Evolutionary conservation across 1,284 basidiomycete species (phyloP).

Genomic region (Ganoderma lucidum): DNA sequence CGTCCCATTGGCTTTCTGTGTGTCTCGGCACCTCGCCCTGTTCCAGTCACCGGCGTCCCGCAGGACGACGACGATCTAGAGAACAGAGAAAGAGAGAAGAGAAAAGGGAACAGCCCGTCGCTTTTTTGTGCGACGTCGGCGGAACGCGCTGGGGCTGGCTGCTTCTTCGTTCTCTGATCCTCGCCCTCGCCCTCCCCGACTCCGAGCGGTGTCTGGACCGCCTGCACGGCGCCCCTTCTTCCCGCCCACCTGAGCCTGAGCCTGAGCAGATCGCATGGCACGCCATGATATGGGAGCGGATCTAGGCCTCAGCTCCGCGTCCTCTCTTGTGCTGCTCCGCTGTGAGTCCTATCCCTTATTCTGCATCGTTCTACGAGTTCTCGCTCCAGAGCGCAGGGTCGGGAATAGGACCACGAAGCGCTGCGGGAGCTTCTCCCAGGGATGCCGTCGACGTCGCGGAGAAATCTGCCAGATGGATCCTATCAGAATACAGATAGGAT

Average conservation of each 20-base stretch:
- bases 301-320: neutral
- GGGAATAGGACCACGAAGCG: neutral
- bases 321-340: neutral
- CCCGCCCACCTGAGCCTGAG: neutral
- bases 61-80: constrained; percentile 3
- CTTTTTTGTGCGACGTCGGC: constrained; percentile 3
- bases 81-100: too few relatives aligned
- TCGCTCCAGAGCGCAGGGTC: neutral
- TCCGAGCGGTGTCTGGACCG: neutral
- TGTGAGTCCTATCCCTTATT: neutral
- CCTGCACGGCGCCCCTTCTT: neutral
- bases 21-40: neutral
- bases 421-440: neutral
- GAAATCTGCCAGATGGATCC: constrained; percentile 2
- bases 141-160: neutral
- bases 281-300: neutral
- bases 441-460: neutral
- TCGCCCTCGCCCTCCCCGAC: neutral
- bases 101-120: neutral
- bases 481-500: neutral
- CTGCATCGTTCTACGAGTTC: neutral
- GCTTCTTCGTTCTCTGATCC: neutral
- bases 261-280: neutral
- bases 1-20: neutral
- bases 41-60: neutral